phyloP scores from a whole-genome alignment of 495 filamentous ascomycete genomes.

The Extremus antarcticus region DNA sequence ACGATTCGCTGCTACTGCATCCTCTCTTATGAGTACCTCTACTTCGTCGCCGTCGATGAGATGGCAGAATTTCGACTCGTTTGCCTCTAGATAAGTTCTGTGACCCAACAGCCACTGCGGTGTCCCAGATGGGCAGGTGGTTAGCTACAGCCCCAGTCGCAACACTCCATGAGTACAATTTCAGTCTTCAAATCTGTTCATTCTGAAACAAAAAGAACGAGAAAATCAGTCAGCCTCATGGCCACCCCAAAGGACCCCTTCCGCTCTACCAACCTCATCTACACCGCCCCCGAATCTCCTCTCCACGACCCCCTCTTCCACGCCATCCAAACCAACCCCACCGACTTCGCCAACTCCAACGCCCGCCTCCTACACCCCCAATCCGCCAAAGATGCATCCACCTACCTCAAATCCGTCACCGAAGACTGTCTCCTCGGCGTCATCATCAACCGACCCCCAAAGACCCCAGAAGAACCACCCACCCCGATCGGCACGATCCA shows the following conservation, averaged over 20 bases:
- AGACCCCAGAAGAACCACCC: not conserved
- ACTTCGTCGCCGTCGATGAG: too few species aligned
- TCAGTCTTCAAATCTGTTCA: too few species aligned
- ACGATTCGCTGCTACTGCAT: too few species aligned
- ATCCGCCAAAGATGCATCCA: slow-evolving; percentile 1
- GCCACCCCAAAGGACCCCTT: slow-evolving; percentile 8
- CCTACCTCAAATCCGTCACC: slow-evolving; percentile 10
- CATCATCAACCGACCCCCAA: slow-evolving; percentile 32
- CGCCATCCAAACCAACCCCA: slow-evolving; percentile 34
- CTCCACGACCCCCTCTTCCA: slow-evolving; percentile 32
- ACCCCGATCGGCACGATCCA: slow-evolving; percentile 24
- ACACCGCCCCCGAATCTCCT: slow-evolving; percentile 14
- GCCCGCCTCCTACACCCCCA: slow-evolving; percentile 20
- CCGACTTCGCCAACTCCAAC: slow-evolving; percentile 19
- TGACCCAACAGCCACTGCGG: not conserved
- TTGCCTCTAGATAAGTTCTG: too few species aligned
- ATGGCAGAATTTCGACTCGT: too few species aligned
- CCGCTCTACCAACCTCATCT: slow-evolving; percentile 29
- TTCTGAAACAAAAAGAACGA: not conserved
- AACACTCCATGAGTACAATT: too few species aligned
- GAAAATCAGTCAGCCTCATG: not conserved
- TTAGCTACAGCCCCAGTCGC: too few species aligned
- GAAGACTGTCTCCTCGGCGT: slow-evolving; percentile 31
- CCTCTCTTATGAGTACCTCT: too few species aligned
- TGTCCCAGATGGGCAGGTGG: not conserved